phyloP scores from a whole-genome alignment of 2,329 filamentous ascomycete species.

The Neoascochyta sp. region DNA sequence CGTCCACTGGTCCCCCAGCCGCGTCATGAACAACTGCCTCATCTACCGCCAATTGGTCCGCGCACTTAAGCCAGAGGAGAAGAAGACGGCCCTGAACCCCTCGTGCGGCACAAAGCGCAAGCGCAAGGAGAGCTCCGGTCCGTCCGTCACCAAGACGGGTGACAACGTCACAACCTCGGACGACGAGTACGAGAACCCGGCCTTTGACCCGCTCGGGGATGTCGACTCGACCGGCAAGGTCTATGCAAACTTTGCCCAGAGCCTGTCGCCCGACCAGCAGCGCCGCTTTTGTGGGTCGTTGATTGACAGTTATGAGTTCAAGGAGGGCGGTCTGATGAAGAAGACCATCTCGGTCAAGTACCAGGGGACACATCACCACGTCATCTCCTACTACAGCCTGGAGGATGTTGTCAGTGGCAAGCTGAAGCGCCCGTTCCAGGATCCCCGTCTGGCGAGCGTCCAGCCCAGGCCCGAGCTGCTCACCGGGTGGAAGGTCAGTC shows the following conservation, averaged over 20 bases:
- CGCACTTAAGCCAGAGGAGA: conserved; percentile 37
- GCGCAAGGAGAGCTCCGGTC: conserved; percentile 30
- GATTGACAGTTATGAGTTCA: conserved; percentile 87
- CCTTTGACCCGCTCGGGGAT: conserved; percentile 23
- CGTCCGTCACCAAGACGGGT: conserved; percentile 26
- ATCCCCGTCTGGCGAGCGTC: conserved; percentile 32
- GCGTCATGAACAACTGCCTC: conserved; percentile 79
- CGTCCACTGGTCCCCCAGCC: conserved; percentile 83
- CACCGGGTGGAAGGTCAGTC: conserved; percentile 37
- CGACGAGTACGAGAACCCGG: conserved; percentile 33
- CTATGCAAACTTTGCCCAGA: conserved; percentile 39
- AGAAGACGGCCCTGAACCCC: conserved; percentile 35
- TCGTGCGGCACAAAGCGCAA: conserved; percentile 38
- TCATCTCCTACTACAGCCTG: conserved; percentile 85
- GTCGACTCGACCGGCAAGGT: conserved; percentile 29
- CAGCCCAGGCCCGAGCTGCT: conserved; percentile 34
- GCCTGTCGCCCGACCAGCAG: conserved; percentile 47
- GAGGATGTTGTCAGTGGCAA: conserved; percentile 61
- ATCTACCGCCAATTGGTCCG: conserved; percentile 71
- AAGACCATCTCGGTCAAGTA: conserved; percentile 84
- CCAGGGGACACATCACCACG: conserved; percentile 71
- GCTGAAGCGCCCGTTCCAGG: conserved; percentile 35
- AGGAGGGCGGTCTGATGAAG: conserved; percentile 77
- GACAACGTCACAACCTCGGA: conserved; percentile 30
- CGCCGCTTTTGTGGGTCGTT: conserved; percentile 72